Percentiles rank a stretch among this genome's conserved stretches.
phyloP scores from a whole-genome alignment of 768 basidiomycete genomes.

The Tulasnella sp. region DNA sequence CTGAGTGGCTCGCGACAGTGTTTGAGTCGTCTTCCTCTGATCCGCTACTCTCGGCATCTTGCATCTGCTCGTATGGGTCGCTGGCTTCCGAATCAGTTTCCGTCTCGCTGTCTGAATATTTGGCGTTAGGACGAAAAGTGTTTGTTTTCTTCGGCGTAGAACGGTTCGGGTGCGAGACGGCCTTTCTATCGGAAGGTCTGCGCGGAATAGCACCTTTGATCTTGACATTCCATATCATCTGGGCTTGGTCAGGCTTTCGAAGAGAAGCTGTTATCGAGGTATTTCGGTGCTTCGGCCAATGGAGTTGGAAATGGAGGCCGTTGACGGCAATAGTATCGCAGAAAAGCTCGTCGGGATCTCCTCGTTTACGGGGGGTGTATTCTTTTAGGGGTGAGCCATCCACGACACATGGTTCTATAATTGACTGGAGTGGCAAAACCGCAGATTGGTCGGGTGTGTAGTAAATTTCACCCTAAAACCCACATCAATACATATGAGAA shows the following conservation, averaged over 20 bases:
- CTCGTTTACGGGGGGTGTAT: not conserved
- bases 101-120: slow-evolving; percentile 4
- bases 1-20: not conserved
- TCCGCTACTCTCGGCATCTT: slow-evolving; percentile 27
- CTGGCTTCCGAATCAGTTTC: not conserved
- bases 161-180: not conserved
- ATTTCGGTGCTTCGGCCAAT: slow-evolving; percentile 21
- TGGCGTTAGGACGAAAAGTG: not conserved
- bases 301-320: slow-evolving; percentile 3
- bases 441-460: slow-evolving; percentile 42
- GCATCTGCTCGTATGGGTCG: not conserved
- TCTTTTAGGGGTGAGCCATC: not conserved
- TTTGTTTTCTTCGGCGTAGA: slow-evolving; percentile 3
- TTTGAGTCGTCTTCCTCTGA: not conserved
- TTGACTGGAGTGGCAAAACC: slow-evolving; percentile 38
- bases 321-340: slow-evolving; percentile 11
- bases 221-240: not conserved
- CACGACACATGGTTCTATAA: slow-evolving; percentile 43
- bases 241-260: slow-evolving; percentile 15
- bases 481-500: not conserved
- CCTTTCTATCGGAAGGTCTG: not conserved
- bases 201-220: no score
- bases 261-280: slow-evolving; percentile 22
- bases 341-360: slow-evolving; percentile 7
- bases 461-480: slow-evolving; percentile 58